A percentile compares a stretch with the other conserved stretches of the same genome.
Evolutionary conservation across 2,329 filamentous ascomycete species (phyloP).

Genomic region (Penicillium frequentans): DNA sequence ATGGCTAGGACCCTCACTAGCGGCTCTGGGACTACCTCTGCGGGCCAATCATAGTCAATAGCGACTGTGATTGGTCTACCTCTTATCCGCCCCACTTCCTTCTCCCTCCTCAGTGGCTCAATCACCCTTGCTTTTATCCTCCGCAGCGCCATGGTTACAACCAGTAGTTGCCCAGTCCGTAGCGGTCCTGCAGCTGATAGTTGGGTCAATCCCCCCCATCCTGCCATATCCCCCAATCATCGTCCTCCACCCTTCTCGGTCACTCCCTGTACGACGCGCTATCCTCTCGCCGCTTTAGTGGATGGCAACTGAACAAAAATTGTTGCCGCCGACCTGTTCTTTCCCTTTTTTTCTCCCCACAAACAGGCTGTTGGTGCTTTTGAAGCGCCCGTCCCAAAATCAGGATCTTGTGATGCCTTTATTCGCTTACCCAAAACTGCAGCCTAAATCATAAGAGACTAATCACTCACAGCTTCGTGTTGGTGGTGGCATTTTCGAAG

Average conservation of each 20-base stretch:
- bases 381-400: background rate
- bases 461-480: background rate
- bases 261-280: constrained; percentile 31
- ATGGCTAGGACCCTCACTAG: constrained; percentile 23
- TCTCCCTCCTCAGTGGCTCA: constrained; percentile 16
- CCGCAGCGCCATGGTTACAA: constrained; percentile 28
- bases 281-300: constrained; percentile 35
- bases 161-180: constrained; percentile 29
- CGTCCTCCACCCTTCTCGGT: constrained; percentile 20
- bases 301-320: constrained; percentile 37
- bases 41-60: background rate
- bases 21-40: constrained; percentile 2
- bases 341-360: constrained; percentile 14
- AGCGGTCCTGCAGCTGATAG: constrained; percentile 30
- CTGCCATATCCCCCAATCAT: constrained; percentile 28
- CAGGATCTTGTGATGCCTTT: background rate
- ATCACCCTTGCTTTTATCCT: constrained; percentile 29
- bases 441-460: background rate
- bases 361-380: background rate
- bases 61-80: background rate
- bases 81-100: background rate
- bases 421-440: background rate
- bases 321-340: constrained; percentile 17
- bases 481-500: background rate
- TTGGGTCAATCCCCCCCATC: constrained; percentile 15